Conservation (phyloP, 108 stramenopile species). For the Nannochloropsis granulata region DNA sequence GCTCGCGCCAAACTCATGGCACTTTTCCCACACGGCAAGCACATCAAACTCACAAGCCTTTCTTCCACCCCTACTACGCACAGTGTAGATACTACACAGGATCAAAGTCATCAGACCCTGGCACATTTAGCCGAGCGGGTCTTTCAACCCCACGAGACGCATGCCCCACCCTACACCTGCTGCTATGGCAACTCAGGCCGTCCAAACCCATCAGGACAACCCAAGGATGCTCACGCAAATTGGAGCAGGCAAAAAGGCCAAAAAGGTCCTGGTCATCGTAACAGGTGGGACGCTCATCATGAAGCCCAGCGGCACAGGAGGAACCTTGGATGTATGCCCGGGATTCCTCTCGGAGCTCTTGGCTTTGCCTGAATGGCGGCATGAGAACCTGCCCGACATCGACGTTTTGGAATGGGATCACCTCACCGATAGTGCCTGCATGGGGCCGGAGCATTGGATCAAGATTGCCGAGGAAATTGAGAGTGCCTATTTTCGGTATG, state of each 20-base stretch:
- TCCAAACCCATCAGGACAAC: no score
- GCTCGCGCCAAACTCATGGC: no score
- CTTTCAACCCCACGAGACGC: no score
- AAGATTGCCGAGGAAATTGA: conserved; percentile 55
- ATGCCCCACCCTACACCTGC: no score
- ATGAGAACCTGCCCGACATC: background rate
- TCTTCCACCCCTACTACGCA: no score
- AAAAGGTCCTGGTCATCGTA: conserved; percentile 15
- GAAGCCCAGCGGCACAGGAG: conserved; percentile 22
- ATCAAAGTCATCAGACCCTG: no score
- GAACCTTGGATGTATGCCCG: background rate
- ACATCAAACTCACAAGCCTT: no score
- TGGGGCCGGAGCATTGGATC: conserved; percentile 81
- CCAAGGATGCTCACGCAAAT: background rate
- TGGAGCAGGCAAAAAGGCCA: background rate
- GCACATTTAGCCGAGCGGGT: no score
- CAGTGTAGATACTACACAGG: no score
- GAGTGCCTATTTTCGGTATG: conserved; percentile 10
- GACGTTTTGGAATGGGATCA: conserved; percentile 28
- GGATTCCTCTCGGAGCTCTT: background rate
- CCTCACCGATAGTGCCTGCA: conserved; percentile 60
- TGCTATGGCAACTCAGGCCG: no score
- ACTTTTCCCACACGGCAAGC: no score
- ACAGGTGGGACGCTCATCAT: conserved; percentile 50
- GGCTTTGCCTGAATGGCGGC: background rate